These are phyloP conservation scores for Yamadazyma conglobata DNA, from an alignment of 1,139 yeast genomes.

Conservation along the genomic window DNA sequence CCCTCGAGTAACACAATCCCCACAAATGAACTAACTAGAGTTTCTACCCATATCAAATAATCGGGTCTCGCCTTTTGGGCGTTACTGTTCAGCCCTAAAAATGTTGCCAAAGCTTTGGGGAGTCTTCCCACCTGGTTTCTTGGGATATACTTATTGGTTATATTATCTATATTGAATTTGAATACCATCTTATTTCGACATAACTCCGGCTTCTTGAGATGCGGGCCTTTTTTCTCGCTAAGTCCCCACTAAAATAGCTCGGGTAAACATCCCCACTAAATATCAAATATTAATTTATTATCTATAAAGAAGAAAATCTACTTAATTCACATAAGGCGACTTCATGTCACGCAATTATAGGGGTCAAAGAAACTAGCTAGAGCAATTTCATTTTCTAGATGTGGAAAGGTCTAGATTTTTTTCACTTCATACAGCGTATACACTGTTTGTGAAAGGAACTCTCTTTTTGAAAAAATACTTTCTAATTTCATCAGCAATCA, in stretches of 20 bases:
- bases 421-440: slow-evolving; percentile 1
- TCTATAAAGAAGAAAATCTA: no score
- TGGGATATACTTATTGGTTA: slow-evolving; percentile 28
- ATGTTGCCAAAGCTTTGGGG: slow-evolving; percentile 26
- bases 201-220: no score
- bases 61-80: slow-evolving; percentile 31
- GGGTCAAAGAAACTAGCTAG: no score
- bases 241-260: no score
- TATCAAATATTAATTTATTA: no score
- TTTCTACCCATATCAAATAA: slow-evolving; percentile 46
- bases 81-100: slow-evolving; percentile 32
- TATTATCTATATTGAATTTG: slow-evolving; percentile 38
- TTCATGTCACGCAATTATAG: no score
- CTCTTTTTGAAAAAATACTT: slow-evolving; percentile 33
- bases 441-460: slow-evolving; percentile 12
- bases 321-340: no score
- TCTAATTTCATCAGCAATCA: slow-evolving; percentile 79
- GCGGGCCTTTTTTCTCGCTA: no score
- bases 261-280: no score
- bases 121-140: slow-evolving; percentile 24
- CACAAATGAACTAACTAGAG: slow-evolving; percentile 45
- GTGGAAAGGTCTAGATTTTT: no score
- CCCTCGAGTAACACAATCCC: slow-evolving; percentile 54
- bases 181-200: slow-evolving; percentile 28
- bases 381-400: no score